phyloP scores from a whole-genome alignment of 495 filamentous ascomycete genomes.

The Xylaria flabelliformis region DNA sequence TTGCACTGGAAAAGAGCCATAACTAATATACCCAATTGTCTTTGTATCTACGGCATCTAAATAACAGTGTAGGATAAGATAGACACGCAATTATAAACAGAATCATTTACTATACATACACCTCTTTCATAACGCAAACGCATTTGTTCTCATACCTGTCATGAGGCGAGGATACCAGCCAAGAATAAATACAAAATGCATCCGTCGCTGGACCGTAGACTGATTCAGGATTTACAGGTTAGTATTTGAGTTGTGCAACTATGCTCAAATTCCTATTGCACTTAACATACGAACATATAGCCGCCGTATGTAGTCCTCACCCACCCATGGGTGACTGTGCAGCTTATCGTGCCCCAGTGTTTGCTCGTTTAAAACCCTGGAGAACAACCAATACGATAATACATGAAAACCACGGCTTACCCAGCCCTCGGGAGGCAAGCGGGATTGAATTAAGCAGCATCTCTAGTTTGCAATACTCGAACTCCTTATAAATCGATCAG shows the following conservation, averaged over 20 bases:
- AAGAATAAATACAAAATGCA: constrained; percentile 7
- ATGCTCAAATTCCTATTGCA: not conserved
- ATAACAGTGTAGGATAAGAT: not conserved
- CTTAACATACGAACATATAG: not conserved
- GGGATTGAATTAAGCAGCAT: not conserved
- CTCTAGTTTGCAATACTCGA: not conserved
- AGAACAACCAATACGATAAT: not conserved
- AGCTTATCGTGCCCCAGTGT: not conserved
- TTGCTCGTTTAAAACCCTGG: not conserved
- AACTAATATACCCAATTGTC: not conserved
- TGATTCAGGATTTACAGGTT: not conserved
- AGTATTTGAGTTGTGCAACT: not conserved
- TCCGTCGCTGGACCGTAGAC: not conserved
- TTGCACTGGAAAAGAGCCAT: too few relatives aligned
- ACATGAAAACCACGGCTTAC: not conserved
- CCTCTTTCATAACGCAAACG: not conserved
- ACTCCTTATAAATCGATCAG: constrained; percentile 77
- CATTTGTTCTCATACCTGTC: not conserved
- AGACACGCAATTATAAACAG: not conserved
- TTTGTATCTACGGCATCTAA: not conserved
- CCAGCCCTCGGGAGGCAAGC: not conserved
- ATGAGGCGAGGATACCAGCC: not conserved
- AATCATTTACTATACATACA: not conserved
- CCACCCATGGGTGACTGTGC: not conserved
- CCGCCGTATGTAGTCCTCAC: not conserved